Conservation (phyloP, 1,139 yeast genomes). For the Lodderomyces metapsilosis region DNA sequence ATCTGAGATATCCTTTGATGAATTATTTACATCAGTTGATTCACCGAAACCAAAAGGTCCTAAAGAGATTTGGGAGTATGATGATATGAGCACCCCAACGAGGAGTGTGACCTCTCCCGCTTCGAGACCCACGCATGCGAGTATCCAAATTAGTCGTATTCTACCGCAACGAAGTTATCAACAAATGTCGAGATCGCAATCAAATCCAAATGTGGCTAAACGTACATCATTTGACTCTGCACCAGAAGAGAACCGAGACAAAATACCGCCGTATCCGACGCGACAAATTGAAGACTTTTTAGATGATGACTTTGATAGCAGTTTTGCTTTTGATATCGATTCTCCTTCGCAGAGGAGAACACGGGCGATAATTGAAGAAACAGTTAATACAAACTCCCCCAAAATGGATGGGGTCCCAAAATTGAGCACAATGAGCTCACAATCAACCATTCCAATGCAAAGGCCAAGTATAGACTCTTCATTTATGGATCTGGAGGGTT, state of each 20-base stretch:
- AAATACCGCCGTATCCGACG: conserved; percentile 11
- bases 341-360: conserved; percentile 12
- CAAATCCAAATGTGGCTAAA: conserved; percentile 3
- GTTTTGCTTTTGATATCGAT: conserved; percentile 6
- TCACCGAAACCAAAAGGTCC: conserved; percentile 48
- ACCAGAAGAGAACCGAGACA: conserved; percentile 2
- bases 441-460: conserved; percentile 4
- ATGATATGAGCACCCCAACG: conserved; percentile 5
- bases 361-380: conserved; percentile 10
- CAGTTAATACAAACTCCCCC: conserved; percentile 9
- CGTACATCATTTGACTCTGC: background rate
- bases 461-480: background rate
- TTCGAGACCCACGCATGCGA: conserved; percentile 1
- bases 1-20: conserved; percentile 15
- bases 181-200: conserved; percentile 14
- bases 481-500: conserved; percentile 5
- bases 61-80: conserved; percentile 37
- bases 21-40: conserved; percentile 19
- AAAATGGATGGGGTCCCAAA: conserved; percentile 11
- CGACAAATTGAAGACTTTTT: conserved; percentile 10
- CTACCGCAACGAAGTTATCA: conserved; percentile 13
- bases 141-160: conserved; percentile 7
- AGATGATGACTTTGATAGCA: conserved; percentile 5
- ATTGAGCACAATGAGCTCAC: conserved; percentile 8
- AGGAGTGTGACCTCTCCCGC: background rate